Conservation (phyloP, 2,329 filamentous ascomycete genomes). For the Zymoseptoria ardabiliae region DNA sequence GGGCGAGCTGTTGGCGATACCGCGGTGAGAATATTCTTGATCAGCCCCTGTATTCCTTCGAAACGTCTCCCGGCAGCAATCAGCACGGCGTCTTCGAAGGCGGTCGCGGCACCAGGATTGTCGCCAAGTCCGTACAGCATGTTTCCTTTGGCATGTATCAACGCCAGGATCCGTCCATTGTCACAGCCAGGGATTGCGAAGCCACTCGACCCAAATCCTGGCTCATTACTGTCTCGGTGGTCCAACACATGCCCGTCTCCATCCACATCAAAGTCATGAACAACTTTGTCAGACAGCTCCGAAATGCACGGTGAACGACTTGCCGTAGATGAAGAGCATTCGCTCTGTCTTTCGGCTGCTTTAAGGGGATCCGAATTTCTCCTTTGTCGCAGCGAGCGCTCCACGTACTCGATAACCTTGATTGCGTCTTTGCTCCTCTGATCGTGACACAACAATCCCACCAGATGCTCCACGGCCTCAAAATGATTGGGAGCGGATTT, state of each 20-base stretch:
- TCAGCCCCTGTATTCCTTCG: conserved; percentile 67
- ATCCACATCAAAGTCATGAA: conserved; percentile 50
- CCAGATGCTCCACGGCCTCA: conserved; percentile 89
- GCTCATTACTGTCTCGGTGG: conserved; percentile 36
- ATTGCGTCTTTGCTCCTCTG: conserved; percentile 80
- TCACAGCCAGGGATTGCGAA: conserved; percentile 79
- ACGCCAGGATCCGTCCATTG: conserved; percentile 85
- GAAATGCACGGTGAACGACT: conserved; percentile 49
- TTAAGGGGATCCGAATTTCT: conserved; percentile 42
- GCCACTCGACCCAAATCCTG: conserved; percentile 68
- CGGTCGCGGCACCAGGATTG: conserved; percentile 68
- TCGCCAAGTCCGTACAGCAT: conserved; percentile 90
- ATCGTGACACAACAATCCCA: conserved; percentile 75
- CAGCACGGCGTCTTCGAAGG: conserved; percentile 90
- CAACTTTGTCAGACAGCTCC: conserved; percentile 48
- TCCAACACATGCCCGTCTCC: conserved; percentile 31
- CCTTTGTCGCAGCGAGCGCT: conserved; percentile 56
- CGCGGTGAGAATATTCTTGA: conserved; percentile 66
- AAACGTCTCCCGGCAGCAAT: conserved; percentile 71
- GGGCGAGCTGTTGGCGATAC: conserved; percentile 39
- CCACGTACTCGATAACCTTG: conserved; percentile 76
- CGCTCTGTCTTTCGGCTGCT: conserved; percentile 49
- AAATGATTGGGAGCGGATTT: conserved; percentile 79
- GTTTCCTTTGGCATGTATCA: conserved; percentile 96
- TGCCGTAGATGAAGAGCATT: conserved; percentile 48